Evolutionary conservation across 2,329 filamentous ascomycete species (phyloP).

Genomic region (Biscogniauxia mediterranea): DNA sequence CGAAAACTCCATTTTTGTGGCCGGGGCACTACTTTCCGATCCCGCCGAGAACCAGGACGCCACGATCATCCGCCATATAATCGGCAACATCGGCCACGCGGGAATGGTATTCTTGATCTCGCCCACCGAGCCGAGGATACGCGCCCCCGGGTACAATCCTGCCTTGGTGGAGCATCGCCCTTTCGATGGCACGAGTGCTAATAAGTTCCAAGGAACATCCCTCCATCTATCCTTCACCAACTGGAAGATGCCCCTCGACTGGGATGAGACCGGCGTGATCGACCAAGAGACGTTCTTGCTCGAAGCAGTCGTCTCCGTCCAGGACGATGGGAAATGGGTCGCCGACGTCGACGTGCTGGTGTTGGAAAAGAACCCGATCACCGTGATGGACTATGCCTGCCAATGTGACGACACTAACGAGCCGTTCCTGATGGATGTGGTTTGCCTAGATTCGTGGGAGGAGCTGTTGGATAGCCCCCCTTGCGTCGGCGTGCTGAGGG

Average conservation of each 20-base stretch:
- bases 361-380: background rate
- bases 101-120: slow-evolving; percentile 8
- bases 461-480: slow-evolving; percentile 6
- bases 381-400: background rate
- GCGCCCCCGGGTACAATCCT: slow-evolving; percentile 1
- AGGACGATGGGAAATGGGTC: slow-evolving; percentile 13
- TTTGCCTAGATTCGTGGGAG: slow-evolving; percentile 6
- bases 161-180: slow-evolving; percentile 3
- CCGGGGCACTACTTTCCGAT: slow-evolving; percentile 3
- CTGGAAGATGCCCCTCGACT: slow-evolving; percentile 11
- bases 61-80: slow-evolving; percentile 6
- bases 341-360: slow-evolving; percentile 9
- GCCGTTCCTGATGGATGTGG: too few relatives aligned
- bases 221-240: slow-evolving; percentile 16
- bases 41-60: background rate
- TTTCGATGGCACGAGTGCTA: slow-evolving; percentile 2
- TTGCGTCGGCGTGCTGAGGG: slow-evolving; percentile 1
- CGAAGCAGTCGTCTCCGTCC: slow-evolving; percentile 10
- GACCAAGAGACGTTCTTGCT: slow-evolving; percentile 12
- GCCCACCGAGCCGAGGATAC: slow-evolving; percentile 4
- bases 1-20: slow-evolving; percentile 10
- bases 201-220: slow-evolving; percentile 6
- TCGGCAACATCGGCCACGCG: slow-evolving; percentile 8
- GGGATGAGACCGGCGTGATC: slow-evolving; percentile 5
- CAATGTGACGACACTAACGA: background rate